Percentiles rank a stretch among this genome's conserved stretches.
phyloP scores from a whole-genome alignment of 495 filamentous ascomycete genomes.

The Viridothelium virens region DNA sequence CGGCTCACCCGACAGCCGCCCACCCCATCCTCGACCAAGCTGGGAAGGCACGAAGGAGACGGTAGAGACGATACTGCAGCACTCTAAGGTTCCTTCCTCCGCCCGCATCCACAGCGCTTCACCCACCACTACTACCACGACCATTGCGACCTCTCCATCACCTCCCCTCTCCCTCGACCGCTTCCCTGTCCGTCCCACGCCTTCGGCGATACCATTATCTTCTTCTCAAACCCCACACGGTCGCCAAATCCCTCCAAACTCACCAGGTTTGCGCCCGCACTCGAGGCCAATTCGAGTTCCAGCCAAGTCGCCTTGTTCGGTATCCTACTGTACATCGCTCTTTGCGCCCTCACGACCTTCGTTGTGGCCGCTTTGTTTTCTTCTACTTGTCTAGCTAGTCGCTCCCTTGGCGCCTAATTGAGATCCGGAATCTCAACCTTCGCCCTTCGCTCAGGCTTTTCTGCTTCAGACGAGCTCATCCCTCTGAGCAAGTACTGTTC shows the following conservation, averaged over 20 bases:
- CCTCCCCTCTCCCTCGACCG: not conserved
- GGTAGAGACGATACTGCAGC: not conserved
- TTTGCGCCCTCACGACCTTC: not conserved
- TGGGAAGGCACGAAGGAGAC: not conserved
- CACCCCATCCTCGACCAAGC: slow-evolving; percentile 10
- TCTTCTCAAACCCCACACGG: not conserved
- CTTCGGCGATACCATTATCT: slow-evolving; percentile 1
- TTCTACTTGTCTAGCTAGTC: not conserved
- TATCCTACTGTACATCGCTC: not conserved
- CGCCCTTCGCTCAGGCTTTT: not conserved
- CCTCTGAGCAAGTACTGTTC: not conserved
- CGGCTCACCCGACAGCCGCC: not conserved
- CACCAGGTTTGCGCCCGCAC: not conserved
- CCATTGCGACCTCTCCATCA: not conserved
- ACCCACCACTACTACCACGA: slow-evolving; percentile 1
- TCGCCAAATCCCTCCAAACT: not conserved
- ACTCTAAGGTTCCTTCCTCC: slow-evolving; percentile 5
- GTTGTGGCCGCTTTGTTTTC: not conserved
- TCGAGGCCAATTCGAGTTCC: not conserved
- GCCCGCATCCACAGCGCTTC: slow-evolving; percentile 12
- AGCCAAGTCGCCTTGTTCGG: too few species aligned
- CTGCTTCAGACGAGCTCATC: not conserved
- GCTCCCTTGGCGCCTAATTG: slow-evolving; percentile 8
- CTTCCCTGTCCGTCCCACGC: not conserved
- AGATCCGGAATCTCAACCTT: slow-evolving; percentile 9